Evolutionary conservation across 2,329 filamentous ascomycete genomes (phyloP).

Genomic region (Lasiodiplodia gonubiensis): DNA sequence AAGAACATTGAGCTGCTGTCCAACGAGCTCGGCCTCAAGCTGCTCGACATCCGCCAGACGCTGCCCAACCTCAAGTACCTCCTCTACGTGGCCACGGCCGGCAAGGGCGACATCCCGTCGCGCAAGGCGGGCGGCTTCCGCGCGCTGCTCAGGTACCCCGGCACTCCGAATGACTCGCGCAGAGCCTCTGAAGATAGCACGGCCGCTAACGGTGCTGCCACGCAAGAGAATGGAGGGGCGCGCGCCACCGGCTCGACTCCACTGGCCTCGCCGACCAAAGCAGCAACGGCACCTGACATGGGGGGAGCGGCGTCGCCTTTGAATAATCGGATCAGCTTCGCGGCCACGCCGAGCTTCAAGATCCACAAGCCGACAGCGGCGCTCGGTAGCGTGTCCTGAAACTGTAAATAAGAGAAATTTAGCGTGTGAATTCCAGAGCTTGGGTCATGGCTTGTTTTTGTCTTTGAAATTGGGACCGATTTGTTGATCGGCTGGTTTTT

Average conservation of each 20-base stretch:
- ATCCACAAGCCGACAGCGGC: conserved; percentile 16
- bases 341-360: conserved; percentile 23
- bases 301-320: neutral
- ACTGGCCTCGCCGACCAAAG: neutral
- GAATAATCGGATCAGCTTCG: conserved; percentile 3
- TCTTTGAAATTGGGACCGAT: too few species aligned
- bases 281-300: neutral
- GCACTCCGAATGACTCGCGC: conserved; percentile 20
- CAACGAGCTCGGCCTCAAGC: conserved; percentile 71
- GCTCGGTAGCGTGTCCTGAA: conserved; percentile 20
- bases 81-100: conserved; percentile 85
- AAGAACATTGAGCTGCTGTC: conserved; percentile 82
- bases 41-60: conserved; percentile 90
- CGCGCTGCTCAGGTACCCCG: conserved; percentile 35
- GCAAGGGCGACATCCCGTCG: conserved; percentile 65
- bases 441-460: neutral
- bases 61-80: conserved; percentile 93
- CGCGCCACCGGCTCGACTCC: neutral
- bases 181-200: conserved; percentile 20
- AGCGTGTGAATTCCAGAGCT: neutral
- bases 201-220: conserved; percentile 12
- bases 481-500: neutral
- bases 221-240: conserved; percentile 22
- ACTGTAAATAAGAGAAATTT: conserved; percentile 1
- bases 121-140: conserved; percentile 45